Base-by-base conservation (phyloP, 371 early-diverging fungal species). In the Apophysomyces elegans region DNA sequence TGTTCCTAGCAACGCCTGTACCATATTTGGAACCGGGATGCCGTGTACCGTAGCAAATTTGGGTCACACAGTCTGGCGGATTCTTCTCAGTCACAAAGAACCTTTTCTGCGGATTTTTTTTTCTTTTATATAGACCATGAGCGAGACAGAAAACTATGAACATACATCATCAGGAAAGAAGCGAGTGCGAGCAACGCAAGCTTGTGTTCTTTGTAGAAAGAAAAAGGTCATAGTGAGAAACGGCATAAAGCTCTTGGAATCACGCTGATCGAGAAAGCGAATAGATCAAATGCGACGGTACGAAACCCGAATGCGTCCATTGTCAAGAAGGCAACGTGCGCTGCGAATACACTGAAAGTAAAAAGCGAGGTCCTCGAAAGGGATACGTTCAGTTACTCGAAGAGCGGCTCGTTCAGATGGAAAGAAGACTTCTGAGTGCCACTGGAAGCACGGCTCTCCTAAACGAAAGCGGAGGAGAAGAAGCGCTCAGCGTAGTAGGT, bases 291-390 rank as follows among this genome's bases (percentile, higher is more conserved):
- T 93, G 93, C 71, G 93, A 93, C 71, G 94, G 95, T 26, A 80
- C 83, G n/a, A 89, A 90, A 57, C 92, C 91, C 1, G 82, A 86
- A 32, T 96, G 96, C 74, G 78, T 84, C 12, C 91, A 93, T 69
- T 96, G 96, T 72, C 67, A 79, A 37, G 87, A 90, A 61, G 76
- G 86, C 32, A 78, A 81, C 12, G 67, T 81, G 5, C 67, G 74
- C 46, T 96, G 96, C 77, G 81, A 91, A 43, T 94, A 90, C 71
- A 81, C 87, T 5, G 85, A 89, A n/a, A 86, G 84, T 60, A 90
- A 90, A 64, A 91, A 91, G 65, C 84, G 93, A n/a, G 92, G 92
- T 0, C 93, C 92, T 21, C 86, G 91, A 36, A 91, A 92, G 68
- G 93, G 93, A 9, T 90, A 91, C 60, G 90, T 91, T 14, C 90